phyloP scores from a whole-genome alignment of 2,329 filamentous ascomycete species.

The Elsinoe perseae region DNA sequence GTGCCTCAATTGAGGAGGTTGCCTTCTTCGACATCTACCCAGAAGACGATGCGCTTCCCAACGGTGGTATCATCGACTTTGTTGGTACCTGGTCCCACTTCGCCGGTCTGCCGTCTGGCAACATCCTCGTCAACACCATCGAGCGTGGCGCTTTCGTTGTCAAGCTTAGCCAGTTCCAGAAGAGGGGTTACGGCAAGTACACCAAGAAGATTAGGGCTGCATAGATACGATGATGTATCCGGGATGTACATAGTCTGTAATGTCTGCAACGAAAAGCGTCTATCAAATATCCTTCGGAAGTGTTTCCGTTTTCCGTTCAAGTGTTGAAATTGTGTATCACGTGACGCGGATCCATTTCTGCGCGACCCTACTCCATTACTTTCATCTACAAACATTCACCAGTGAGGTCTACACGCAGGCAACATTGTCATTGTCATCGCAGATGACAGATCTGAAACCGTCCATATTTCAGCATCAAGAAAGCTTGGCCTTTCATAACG shows the following conservation, averaged over 20 bases:
- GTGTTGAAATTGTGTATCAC: not conserved
- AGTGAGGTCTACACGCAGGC: too few relatives aligned
- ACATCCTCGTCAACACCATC: constrained; percentile 47
- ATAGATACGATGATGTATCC: not conserved
- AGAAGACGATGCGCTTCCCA: constrained; percentile 41
- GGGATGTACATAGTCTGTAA: not conserved
- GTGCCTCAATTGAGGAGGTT: constrained; percentile 39
- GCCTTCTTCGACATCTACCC: constrained; percentile 47
- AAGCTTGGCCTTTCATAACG: not conserved
- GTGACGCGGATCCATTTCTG: not conserved
- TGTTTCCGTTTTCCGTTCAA: not conserved
- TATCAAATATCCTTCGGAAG: not conserved
- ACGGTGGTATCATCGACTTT: constrained; percentile 27
- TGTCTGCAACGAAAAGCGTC: not conserved
- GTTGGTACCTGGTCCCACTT: constrained; percentile 44
- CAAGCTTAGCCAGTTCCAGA: constrained; percentile 27
- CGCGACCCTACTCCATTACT: not conserved
- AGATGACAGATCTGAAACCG: too few relatives aligned
- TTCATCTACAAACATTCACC: not conserved
- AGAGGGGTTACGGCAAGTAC: constrained; percentile 11
- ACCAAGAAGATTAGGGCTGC: constrained; percentile 14
- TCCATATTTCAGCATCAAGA: not conserved
- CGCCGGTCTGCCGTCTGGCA: constrained; percentile 43
- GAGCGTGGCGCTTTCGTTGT: constrained; percentile 45
- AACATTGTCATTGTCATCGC: too few relatives aligned